Base-by-base conservation (phyloP, 2,329 filamentous ascomycete genomes). In the Penicillium psychrosexuale region DNA sequence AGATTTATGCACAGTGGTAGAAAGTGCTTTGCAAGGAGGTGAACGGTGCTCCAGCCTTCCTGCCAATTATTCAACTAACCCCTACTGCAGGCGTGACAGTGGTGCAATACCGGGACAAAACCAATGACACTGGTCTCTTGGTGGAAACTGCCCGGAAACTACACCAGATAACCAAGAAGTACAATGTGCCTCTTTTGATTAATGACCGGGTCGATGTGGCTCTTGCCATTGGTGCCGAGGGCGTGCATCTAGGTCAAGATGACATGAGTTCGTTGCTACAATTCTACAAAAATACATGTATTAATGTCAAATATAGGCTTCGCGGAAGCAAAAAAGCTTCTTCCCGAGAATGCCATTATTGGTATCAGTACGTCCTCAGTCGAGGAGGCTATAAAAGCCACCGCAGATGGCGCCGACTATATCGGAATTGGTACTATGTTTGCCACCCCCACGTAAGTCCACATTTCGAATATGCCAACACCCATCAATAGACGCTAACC, bases 131-230 rank as follows among this genome's bases (percentile, higher is more conserved):
- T 1, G 84, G 81, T 19, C 79, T 78, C 11, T 82, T 94, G 58
- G 82, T 96, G 45, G 76, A 80, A n/a, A 89, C 82, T 39, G 92
- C 87, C 15, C 82, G 80, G 64, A 80, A 78, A 61, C 80, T 97
- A 47, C 91, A 96, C 70, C 72, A 77, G 36, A 77, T 94, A 59
- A 93, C 91, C 19, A 78, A 78, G 60, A 78, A 78, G 44, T 80
- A 88, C 68, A 79, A 80, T 15, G 84, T 96, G 3, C 93, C 93
- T 30, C 81, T 97, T 54, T 78, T 97, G 51, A 91, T 97, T 77
- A 97, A 97, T 70, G 94, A 97, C 71, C 85, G 92, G 12, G 83
- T 97, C 6, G 92, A 96, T 70, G 90, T 97, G 27, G 92, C 91
- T 8, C 80, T 91, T 17, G 91, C 91, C 13, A 83, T 92, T 40